Evolutionary conservation across 2,329 filamentous ascomycete species (phyloP).

Genomic region (Capronia americana): DNA sequence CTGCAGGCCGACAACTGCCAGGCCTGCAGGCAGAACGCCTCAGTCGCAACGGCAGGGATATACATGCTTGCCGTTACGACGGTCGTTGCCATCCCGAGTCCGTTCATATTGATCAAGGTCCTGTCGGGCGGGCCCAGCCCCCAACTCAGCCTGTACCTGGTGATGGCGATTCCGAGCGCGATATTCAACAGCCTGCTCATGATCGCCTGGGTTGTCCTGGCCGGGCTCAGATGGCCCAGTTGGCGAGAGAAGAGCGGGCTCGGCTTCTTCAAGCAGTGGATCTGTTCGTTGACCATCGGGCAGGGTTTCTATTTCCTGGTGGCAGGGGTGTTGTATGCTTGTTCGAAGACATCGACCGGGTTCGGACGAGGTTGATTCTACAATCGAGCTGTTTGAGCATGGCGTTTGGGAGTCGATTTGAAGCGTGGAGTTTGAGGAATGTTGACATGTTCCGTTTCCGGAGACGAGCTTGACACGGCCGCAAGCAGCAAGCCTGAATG

Average conservation of each 20-base stretch:
- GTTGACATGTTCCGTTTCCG: constrained; percentile 17
- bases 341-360: neutral
- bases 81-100: neutral
- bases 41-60: neutral
- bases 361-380: neutral
- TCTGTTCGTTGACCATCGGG: neutral
- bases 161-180: neutral
- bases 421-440: constrained; percentile 10
- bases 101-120: neutral
- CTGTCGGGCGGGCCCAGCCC: neutral
- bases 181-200: neutral
- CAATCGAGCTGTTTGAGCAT: neutral
- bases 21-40: neutral
- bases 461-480: neutral
- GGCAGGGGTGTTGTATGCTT: neutral
- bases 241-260: neutral
- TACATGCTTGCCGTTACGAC: neutral
- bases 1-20: neutral
- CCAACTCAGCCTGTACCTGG: neutral
- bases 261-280: neutral
- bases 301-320: neutral
- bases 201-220: neutral
- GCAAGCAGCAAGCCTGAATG: neutral
- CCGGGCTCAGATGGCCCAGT: neutral
- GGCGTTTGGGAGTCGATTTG: neutral